Evolutionary conservation across 2,329 filamentous ascomycete genomes (phyloP).

Genomic region (Mycosphaerella sp.): DNA sequence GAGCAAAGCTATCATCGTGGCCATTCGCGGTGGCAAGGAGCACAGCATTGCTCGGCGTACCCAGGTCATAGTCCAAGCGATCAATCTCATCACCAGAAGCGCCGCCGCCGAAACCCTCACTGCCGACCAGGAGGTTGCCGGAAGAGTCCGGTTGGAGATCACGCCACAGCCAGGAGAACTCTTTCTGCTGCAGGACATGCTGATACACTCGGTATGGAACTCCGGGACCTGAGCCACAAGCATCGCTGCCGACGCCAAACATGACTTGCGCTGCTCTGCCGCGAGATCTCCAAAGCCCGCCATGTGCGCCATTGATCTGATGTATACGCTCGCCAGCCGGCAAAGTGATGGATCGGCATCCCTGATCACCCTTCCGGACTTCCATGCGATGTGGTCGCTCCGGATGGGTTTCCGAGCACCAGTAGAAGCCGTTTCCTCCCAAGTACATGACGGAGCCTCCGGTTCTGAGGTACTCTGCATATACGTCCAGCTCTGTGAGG

Average conservation of each 20-base stretch:
- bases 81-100: conserved; percentile 8
- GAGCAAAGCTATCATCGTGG: conserved; percentile 5
- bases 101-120: conserved; percentile 4
- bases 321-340: conserved; percentile 3
- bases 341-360: conserved; percentile 1
- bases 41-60: conserved; percentile 5
- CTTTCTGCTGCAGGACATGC: background rate
- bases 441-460: conserved; percentile 5
- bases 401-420: conserved; percentile 1
- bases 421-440: conserved; percentile 7
- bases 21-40: background rate
- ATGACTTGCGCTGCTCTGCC: conserved; percentile 2
- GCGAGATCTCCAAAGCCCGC: conserved; percentile 4
- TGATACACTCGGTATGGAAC: conserved; percentile 1
- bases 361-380: conserved; percentile 6
- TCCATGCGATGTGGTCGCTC: conserved; percentile 2
- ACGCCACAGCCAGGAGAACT: background rate
- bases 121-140: background rate
- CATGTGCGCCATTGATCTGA: background rate
- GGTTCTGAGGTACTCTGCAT: background rate
- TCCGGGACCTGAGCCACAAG: conserved; percentile 4
- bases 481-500: conserved; percentile 4
- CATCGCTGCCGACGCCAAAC: background rate
- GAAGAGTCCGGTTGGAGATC: background rate
- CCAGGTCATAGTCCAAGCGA: conserved; percentile 4